Conservation (phyloP, 2,329 filamentous ascomycete genomes). For the Ophiocordyceps sinensis region DNA sequence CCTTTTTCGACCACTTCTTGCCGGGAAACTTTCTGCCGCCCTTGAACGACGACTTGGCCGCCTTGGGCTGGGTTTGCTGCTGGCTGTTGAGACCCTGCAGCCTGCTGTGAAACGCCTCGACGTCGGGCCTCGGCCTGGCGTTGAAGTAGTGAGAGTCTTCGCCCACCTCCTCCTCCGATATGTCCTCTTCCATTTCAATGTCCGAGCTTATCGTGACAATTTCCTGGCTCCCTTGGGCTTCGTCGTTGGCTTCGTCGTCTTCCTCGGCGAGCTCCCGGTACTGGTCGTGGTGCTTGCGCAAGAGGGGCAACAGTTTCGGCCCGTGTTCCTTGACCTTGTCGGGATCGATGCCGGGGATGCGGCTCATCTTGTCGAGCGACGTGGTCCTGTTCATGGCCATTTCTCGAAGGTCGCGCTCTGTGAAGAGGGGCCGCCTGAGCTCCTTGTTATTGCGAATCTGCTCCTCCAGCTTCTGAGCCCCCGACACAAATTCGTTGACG, state of each 20-base stretch:
- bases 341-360: slow-evolving; percentile 46
- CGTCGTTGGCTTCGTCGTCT: slow-evolving; percentile 6
- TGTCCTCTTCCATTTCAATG: slow-evolving; percentile 19
- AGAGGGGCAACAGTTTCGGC: slow-evolving; percentile 41
- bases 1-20: slow-evolving; percentile 16
- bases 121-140: slow-evolving; percentile 11
- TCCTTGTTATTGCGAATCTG: slow-evolving; percentile 44
- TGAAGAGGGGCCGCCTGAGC: slow-evolving; percentile 48
- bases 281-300: slow-evolving; percentile 30
- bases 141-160: slow-evolving; percentile 35
- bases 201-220: slow-evolving; percentile 41
- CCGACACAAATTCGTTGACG: slow-evolving; percentile 48
- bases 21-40: slow-evolving; percentile 15
- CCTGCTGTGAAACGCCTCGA: slow-evolving; percentile 19
- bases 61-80: slow-evolving; percentile 6
- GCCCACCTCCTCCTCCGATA: slow-evolving; percentile 20
- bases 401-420: slow-evolving; percentile 51
- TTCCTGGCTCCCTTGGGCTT: slow-evolving; percentile 17
- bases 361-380: slow-evolving; percentile 44
- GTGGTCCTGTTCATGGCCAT: slow-evolving; percentile 60
- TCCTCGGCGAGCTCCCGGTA: slow-evolving; percentile 37
- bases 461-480: slow-evolving; percentile 46
- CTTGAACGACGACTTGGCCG: slow-evolving; percentile 11
- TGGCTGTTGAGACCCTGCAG: slow-evolving; percentile 15
- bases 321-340: slow-evolving; percentile 51